These are phyloP conservation scores for Trametopsis cervina DNA, from an alignment of 768 basidiomycete genomes.

Conservation along the genomic window DNA sequence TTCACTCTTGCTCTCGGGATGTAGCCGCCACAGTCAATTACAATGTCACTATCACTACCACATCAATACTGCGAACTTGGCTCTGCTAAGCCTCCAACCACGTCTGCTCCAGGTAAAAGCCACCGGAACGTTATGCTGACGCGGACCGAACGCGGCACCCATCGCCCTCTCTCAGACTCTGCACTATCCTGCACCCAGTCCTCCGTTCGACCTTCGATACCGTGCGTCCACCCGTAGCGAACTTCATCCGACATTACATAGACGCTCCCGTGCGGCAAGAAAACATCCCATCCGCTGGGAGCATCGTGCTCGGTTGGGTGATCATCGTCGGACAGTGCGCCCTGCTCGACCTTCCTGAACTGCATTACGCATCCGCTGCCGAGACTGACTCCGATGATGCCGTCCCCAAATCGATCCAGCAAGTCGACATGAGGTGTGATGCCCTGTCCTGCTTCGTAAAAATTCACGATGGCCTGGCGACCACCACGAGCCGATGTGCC, in stretches of 20 bases:
- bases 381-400: conserved; percentile 84
- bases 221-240: conserved; percentile 84
- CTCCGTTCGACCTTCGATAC: conserved; percentile 56
- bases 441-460: conserved; percentile 85
- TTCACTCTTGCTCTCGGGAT: conserved; percentile 1
- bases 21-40: background rate
- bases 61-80: conserved; percentile 3
- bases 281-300: conserved; percentile 29
- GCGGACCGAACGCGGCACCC: conserved; percentile 48
- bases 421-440: conserved; percentile 88
- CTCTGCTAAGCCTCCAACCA: conserved; percentile 37
- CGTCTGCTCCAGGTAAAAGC: conserved; percentile 78
- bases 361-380: conserved; percentile 77
- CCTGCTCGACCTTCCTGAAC: conserved; percentile 34
- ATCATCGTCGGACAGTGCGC: background rate
- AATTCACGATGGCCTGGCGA: conserved; percentile 84
- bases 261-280: conserved; percentile 70
- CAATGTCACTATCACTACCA: background rate
- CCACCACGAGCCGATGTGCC: conserved; percentile 41
- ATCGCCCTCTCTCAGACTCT: conserved; percentile 16
- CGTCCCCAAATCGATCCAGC: conserved; percentile 76
- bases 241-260: conserved; percentile 77
- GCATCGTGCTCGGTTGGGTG: conserved; percentile 3
- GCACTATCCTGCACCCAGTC: conserved; percentile 48
- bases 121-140: conserved; percentile 86